Base-by-base conservation (phyloP, 257 asterid species). In the Avicennia marina region DNA sequence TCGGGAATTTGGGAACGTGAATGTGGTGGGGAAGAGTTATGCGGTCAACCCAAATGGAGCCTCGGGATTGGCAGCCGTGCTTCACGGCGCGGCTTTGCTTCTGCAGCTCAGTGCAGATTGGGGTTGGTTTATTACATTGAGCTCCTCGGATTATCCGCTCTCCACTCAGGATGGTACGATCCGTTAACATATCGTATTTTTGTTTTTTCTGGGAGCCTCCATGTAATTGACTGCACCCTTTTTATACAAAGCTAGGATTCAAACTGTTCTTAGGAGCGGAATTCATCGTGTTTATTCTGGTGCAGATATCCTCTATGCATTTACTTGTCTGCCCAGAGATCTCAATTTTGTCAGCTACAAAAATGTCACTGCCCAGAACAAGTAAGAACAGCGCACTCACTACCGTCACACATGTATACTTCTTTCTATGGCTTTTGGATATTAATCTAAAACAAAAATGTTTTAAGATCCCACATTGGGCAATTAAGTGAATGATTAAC, bases 241-340 rank as follows among this genome's bases (percentile, higher is more conserved):
- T n/a, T n/a, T n/a, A n/a, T n/a, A n/a, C n/a, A n/a, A n/a, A n/a
- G n/a, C n/a, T n/a, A n/a, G n/a, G n/a, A n/a, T n/a, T n/a, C n/a
- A n/a, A n/a, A n/a, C 9, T 25, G 19, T 24, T 50, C 29, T 12
- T 38, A 16, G 29, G 36, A 55, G 21, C 41, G 6, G 5, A 6
- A 20, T 13, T 11, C 39, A 11, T 61, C 6, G 39, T 16, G 1
- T 48, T 12, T 36, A 8, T 13, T 17, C 2, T 20, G 66, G 46
- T 65, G 78, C 81, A 83, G 87, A 83, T 72, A 70, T 83, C 13
- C 78, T 83, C 20, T 77, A 69, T 61, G 83, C 85, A 59, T 62
- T 83, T 45, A 56, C 71, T 64, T 44, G 66, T 18, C 55, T 83
- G 63, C 85, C 85, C 44, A 68, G 73, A 66, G 81, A 75, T 73